Base-by-base conservation (phyloP, 371 early-diverging fungal genomes). In the Mucor sp. region DNA sequence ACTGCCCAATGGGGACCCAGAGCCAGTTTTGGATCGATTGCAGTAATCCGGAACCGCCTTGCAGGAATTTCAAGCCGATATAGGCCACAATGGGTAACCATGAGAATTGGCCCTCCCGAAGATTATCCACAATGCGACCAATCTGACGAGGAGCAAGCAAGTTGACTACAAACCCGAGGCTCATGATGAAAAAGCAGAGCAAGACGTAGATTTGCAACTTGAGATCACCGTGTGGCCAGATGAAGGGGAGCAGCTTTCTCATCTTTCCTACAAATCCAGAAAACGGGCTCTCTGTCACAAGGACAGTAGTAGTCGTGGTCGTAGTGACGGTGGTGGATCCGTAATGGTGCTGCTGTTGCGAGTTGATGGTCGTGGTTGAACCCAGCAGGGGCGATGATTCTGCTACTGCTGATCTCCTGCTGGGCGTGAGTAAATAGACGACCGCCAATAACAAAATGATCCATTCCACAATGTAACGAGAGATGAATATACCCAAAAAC, bases 1-100 rank as follows among this genome's bases (percentile, higher is more conserved):
- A 92, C 79, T 94, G 96, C 4, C 93, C 91, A 8, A 98, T 90
- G 3, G 97, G 97, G 23, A 96, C 90, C 96, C 96, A 97, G 3
- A 93, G 75, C 65, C 90, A 85, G 65, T 87, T 91, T 74, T 96
- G 96, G 21, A 91, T 53, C 0, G 91, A 86, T 62, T 90, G 89
- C 35, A 96, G 77, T 7, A 96, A 68, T 23, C 97, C 97, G 21
- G 90, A 72, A 47, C 85, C 86, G n/a, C 93, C 90, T 67, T 93
- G 93, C 55, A 96, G 78, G 47, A 93, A 90, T 57, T 91, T 81
- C 41, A 96, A 79, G 5, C 81, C 83, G 21, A 91, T 89, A 60
- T 90, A 96, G 0, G 89, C 60, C 11, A 89, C 74, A 32, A 96
- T 89, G 48, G 87, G 87, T 27, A 77, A 83, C 91, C 92, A 93